Evolutionary conservation across 2,329 filamentous ascomycete genomes (phyloP), one percentile per base, ranked within the genome.

Genomic region (Penicillium occitanis): DNA sequence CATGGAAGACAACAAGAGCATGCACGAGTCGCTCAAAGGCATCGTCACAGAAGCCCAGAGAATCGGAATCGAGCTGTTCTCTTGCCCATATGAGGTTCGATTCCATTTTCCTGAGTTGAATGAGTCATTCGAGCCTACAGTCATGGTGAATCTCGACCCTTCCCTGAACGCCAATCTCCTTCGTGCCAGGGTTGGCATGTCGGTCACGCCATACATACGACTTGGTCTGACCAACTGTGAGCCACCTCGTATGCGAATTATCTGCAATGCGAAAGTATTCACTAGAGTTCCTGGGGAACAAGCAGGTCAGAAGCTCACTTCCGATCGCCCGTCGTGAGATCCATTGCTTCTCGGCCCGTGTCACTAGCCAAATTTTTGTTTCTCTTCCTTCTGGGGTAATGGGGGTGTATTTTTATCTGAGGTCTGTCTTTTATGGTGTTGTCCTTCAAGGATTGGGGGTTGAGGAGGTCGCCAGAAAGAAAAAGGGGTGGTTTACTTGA

Each of bases 31-130:
- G 75, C 5, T 63, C 11, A 33, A 53, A 1, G 50, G 61, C 1
- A 70, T 78, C n/a, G 68, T 77, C 42, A n/a, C 66, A 3, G 71
- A 76, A 2, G 74, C 75, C 0, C 71, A 73, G 19, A 61, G 60
- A 0, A 69, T 78, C 11, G 72, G 72, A 0, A 11, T 76, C 0
- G 69, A 71, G 3, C 73, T 78, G 69, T 70, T 71, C 58, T 72
- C 70, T 1, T 62, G 69, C 5, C 71, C 74, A 1, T 71, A 73
- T 25, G 72, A 73, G 19, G 75, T 74, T 53, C 64, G 67, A 1
- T 66, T 73, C 22, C 70, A 72, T 10, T 75, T 74, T 44, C 70
- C 73, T 0, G 69, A 68, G 7, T 40, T 68, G 10, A 69, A 70
- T 1, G 71, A 73, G 5, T 28, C 50, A 1, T 76, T 73, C 60